Evolutionary conservation across 2,329 filamentous ascomycete genomes (phyloP).

Genomic region (Aspergillus hortae): DNA sequence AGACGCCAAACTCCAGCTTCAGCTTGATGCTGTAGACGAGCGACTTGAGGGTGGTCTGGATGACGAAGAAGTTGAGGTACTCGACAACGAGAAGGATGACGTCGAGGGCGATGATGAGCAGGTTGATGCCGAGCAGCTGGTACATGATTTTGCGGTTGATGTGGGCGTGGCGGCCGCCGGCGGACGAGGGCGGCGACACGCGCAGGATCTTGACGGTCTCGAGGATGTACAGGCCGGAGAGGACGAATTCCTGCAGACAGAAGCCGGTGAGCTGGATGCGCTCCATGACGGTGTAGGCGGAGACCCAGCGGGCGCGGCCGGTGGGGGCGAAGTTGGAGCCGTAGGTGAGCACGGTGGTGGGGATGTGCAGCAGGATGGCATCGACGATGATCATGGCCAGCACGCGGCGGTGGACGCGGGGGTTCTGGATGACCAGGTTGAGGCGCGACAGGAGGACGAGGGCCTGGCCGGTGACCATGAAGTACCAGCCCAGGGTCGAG

Average conservation of each 20-base stretch:
- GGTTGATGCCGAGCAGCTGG: slow-evolving; percentile 46
- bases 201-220: slow-evolving; percentile 49
- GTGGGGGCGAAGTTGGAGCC: slow-evolving; percentile 21
- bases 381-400: slow-evolving; percentile 58
- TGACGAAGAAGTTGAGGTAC: slow-evolving; percentile 41
- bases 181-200: slow-evolving; percentile 20
- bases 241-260: slow-evolving; percentile 41
- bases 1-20: slow-evolving; percentile 54
- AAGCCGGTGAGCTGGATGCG: no score
- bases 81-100: no score
- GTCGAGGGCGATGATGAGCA: slow-evolving; percentile 43
- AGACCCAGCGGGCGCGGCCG: slow-evolving; percentile 42
- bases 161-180: background rate
- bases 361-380: slow-evolving; percentile 42
- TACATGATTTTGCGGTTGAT: slow-evolving; percentile 35
- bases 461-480: slow-evolving; percentile 61
- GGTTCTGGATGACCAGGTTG: slow-evolving; percentile 55
- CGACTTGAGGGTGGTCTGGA: slow-evolving; percentile 37
- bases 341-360: slow-evolving; percentile 18
- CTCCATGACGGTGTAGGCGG: slow-evolving; percentile 44
- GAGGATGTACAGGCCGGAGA: slow-evolving; percentile 52
- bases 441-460: slow-evolving; percentile 62
- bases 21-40: slow-evolving; percentile 38
- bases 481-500: background rate
- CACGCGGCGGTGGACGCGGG: slow-evolving; percentile 46